Conservation (phyloP, 352 stramenopile genomes). For the Thraustotheca clavata region DNA sequence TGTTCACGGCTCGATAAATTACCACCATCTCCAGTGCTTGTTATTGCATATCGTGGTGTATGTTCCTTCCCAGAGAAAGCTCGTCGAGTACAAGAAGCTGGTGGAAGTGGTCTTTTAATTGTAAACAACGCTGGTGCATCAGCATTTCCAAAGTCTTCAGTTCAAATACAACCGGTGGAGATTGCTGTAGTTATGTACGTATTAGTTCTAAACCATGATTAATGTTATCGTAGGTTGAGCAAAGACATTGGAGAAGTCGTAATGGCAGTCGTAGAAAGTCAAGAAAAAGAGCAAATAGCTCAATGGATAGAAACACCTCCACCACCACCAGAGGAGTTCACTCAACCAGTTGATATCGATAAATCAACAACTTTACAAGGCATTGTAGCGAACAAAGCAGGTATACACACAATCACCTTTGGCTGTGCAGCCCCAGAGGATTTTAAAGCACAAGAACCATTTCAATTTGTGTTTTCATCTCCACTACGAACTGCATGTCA, state of each 20-base stretch:
- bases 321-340: constrained; percentile 19
- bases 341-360: constrained; percentile 5
- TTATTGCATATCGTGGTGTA: constrained; percentile 41
- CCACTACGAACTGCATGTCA: constrained; percentile 63
- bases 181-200: constrained; percentile 54
- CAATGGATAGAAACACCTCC: too few species aligned
- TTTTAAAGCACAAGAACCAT: constrained; percentile 45
- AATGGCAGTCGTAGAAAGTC: too few species aligned
- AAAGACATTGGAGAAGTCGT: constrained; percentile 54
- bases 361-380: background rate
- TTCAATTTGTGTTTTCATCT: constrained; percentile 48
- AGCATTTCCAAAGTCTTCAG: constrained; percentile 36
- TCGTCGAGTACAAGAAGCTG: constrained; percentile 26
- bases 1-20: constrained; percentile 26
- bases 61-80: constrained; percentile 71
- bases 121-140: constrained; percentile 56
- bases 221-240: constrained; percentile 32
- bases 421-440: constrained; percentile 32
- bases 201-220: background rate
- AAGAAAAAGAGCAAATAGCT: too few species aligned
- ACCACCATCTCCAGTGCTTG: constrained; percentile 21
- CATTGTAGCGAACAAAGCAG: background rate
- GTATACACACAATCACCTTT: background rate
- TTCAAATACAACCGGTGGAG: constrained; percentile 26
- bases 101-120: constrained; percentile 36